A percentile compares a stretch with the other conserved stretches of the same genome.
phyloP scores from a whole-genome alignment of 2,329 filamentous ascomycete species.

The Pseudocercospora fuligena region DNA sequence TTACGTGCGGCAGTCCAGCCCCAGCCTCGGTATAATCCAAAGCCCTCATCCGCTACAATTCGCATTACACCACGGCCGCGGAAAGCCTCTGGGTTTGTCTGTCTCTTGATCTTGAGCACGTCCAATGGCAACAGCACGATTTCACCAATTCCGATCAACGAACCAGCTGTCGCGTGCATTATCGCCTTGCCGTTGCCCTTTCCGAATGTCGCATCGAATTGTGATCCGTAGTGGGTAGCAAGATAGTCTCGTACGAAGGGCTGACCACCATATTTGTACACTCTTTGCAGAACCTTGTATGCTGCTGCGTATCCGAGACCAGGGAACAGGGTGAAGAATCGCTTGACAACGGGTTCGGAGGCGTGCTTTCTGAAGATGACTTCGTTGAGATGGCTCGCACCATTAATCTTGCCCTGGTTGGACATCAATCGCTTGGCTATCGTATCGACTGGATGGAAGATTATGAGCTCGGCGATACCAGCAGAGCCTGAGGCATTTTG shows the following conservation, averaged over 20 bases:
- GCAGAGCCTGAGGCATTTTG: slow-evolving; percentile 69
- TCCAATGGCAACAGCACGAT: slow-evolving; percentile 94
- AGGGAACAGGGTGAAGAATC: slow-evolving; percentile 95
- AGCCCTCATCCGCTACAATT: slow-evolving; percentile 92
- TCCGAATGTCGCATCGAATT: slow-evolving; percentile 89
- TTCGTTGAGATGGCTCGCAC: slow-evolving; percentile 71
- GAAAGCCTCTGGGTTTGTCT: slow-evolving; percentile 99
- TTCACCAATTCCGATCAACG: slow-evolving; percentile 95
- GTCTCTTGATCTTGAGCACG: slow-evolving; percentile 98
- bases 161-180: slow-evolving; percentile 94
- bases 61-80: slow-evolving; percentile 86
- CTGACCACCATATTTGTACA: slow-evolving; percentile 99
- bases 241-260: slow-evolving; percentile 93
- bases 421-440: slow-evolving; percentile 99
- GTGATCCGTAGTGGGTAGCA: slow-evolving; percentile 73
- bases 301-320: slow-evolving; percentile 96
- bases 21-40: slow-evolving; percentile 93
- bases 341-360: slow-evolving; percentile 67
- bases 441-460: slow-evolving; percentile 97
- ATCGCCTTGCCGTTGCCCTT: slow-evolving; percentile 98
- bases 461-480: slow-evolving; percentile 87
- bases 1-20: slow-evolving; percentile 98
- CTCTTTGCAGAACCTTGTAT: slow-evolving; percentile 95
- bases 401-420: slow-evolving; percentile 78
- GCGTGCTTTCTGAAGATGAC: slow-evolving; percentile 96